A percentile compares a stretch with the other conserved stretches of the same genome.
Conservation (phyloP, 257 asterid genomes). For the Marsdenia floribunda region DNA sequence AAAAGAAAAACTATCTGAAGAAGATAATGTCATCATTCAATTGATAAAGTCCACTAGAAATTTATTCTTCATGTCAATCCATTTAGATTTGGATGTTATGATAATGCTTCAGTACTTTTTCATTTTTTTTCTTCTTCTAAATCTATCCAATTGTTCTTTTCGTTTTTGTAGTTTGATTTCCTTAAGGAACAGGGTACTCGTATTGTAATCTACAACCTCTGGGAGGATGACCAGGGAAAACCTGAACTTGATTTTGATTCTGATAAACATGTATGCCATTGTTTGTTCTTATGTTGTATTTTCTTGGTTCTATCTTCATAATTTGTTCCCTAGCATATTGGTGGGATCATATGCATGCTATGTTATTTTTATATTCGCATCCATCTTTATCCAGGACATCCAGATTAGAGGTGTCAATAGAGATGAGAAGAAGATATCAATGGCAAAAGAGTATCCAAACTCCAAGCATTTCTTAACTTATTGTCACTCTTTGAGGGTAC, state of each 20-base stretch:
- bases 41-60: too few species aligned
- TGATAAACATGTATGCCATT: conserved; percentile 43
- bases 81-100: neutral
- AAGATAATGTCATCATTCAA: too few species aligned
- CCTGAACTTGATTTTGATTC: conserved; percentile 62
- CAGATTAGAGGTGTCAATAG: conserved; percentile 57
- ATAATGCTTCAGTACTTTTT: neutral
- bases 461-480: conserved; percentile 62
- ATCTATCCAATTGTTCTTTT: neutral
- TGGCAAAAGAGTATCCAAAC: conserved; percentile 50
- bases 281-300: neutral
- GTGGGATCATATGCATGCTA: neutral
- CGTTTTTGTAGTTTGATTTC: conserved; percentile 38
- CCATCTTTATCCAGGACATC: conserved; percentile 49
- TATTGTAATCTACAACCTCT: conserved; percentile 64
- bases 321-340: too few species aligned
- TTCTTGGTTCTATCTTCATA: neutral
- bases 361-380: neutral
- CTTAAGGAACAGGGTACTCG: conserved; percentile 72
- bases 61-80: neutral
- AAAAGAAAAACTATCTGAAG: neutral
- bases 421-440: conserved; percentile 59
- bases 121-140: neutral
- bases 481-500: conserved; percentile 75
- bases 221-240: conserved; percentile 74